Percentiles rank a stretch among this genome's conserved stretches.
These are phyloP conservation scores for Microbotryum intermedium DNA, from an alignment of 1,284 basidiomycete genomes.

Conservation along the genomic window DNA sequence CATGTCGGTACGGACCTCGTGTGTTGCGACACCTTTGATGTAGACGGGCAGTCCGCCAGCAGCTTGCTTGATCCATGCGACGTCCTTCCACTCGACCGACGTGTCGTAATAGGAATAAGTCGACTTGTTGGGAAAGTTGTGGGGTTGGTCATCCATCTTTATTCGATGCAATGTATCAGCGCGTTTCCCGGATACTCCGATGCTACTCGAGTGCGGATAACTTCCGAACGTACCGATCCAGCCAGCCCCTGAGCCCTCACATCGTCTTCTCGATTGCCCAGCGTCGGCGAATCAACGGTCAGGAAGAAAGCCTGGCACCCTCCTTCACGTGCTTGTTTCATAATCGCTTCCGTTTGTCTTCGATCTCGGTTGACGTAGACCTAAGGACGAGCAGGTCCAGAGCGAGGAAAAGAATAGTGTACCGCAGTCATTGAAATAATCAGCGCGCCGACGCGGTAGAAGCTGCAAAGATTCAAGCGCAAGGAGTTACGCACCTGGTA, in stretches of 20 bases:
- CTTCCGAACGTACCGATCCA: constrained; percentile 4
- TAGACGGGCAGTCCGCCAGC: constrained; percentile 43
- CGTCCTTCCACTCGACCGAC: constrained; percentile 40
- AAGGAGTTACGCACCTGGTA: constrained; percentile 25
- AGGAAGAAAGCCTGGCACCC: constrained; percentile 43
- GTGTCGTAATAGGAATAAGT: too few relatives aligned
- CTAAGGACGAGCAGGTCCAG: constrained; percentile 31
- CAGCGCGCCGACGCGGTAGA: constrained; percentile 13
- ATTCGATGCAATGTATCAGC: not conserved
- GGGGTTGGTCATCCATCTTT: too few relatives aligned
- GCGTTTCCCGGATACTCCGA: not conserved
- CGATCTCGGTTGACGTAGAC: constrained; percentile 41
- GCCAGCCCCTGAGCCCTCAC: not conserved
- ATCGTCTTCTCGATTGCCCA: constrained; percentile 39
- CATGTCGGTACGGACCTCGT: too few relatives aligned
- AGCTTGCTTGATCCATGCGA: constrained; percentile 42
- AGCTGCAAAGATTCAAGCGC: too few relatives aligned
- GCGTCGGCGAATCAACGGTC: constrained; percentile 44
- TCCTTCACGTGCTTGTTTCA: constrained; percentile 38
- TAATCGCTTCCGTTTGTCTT: constrained; percentile 38
- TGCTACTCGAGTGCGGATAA: constrained; percentile 3
- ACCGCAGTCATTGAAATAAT: not conserved
- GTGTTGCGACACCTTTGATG: constrained; percentile 40
- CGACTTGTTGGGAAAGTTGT: too few relatives aligned
- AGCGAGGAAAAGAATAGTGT: constrained; percentile 13